Base-by-base conservation (phyloP, 75 land plant species). In the Chamaecyparis obtusa region DNA sequence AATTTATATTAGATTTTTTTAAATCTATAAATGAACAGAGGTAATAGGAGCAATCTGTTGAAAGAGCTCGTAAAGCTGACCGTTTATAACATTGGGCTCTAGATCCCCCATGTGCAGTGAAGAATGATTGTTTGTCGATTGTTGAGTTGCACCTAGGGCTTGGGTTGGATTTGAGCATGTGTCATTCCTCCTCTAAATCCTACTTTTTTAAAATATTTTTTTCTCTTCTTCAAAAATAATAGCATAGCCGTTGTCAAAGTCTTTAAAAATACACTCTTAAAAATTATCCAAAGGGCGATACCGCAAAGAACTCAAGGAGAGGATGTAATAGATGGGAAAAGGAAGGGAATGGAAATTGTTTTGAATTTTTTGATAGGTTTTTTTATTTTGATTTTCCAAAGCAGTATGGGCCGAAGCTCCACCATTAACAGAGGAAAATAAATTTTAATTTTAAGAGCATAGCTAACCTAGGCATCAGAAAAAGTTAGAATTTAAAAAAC, bases 71-170 rank as follows among this genome's bases (percentile, higher is more conserved):
- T 86, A 92, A 21, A 96, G 89, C 87, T 93, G 93, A 14, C 90
- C 81, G 1, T 92, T 94, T 55, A 87, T 87, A 54, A 92, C 93
- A 57, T 36, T 88, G 15, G 84, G 51, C 10, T 94, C 93, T 55
- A 95, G 86, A 86, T 95, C 97, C 10, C 93, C 96, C 4, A 95
- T 94, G 54, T 95, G 94, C 51, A 95, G 87, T 69, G 97, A 93
- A 33, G 93, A 33, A 14, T 8, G 81, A 24, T 9, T 60, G 33
- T 33, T 33, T 9, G 54, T 71, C 85, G n/a, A 85, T 54, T 48
- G 85, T 64, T 84, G 85, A 8, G 27, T 3, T 33, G 85, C 6
- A 46, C 33, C 30, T 15, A 46, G 48, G 2, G 86, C 43, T 75
- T 87, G 91, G 16, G 56, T 21, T 57, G 91, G 27, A 88, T 81